These are phyloP conservation scores for Cryptosporidium ubiquitum DNA, from an alignment of 169 alveolate genomes.

Conservation along the genomic window DNA sequence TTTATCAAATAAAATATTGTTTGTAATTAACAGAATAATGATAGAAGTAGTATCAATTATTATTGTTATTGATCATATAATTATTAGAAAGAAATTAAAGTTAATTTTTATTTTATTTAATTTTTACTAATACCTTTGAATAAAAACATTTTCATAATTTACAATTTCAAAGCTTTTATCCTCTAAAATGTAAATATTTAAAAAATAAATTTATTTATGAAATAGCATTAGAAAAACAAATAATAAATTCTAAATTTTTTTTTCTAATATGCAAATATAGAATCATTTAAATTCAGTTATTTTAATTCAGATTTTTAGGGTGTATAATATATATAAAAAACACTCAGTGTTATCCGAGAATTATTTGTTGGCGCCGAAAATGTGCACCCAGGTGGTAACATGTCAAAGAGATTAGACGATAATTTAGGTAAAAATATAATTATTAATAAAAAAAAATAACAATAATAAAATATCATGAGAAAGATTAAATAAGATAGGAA, in stretches of 20 bases:
- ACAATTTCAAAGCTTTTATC: not conserved
- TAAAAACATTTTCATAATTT: too few relatives aligned
- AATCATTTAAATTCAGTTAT: not conserved
- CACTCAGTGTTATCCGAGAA: not conserved
- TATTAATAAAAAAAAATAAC: not conserved
- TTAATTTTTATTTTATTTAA: too few relatives aligned
- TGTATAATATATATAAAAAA: not conserved
- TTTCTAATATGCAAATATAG: too few relatives aligned
- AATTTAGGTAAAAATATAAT: not conserved
- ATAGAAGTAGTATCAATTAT: too few relatives aligned
- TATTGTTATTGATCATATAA: not conserved
- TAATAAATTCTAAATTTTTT: too few relatives aligned
- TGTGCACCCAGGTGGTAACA: slow-evolving; percentile 74
- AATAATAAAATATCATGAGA: not conserved
- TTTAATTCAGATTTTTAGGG: not conserved
- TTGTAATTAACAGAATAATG: too few relatives aligned
- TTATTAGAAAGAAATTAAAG: too few relatives aligned
- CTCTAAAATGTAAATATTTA: not conserved
- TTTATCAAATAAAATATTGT: too few relatives aligned
- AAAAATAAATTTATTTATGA: too few relatives aligned
- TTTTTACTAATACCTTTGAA: too few relatives aligned
- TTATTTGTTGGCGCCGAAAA: slow-evolving; percentile 32
- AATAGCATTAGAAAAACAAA: too few relatives aligned
- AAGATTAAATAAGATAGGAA: not conserved
- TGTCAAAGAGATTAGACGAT: slow-evolving; percentile 20